Evolutionary conservation across 257 asterid genomes (phyloP).

Genomic region (Solanum piurae): DNA sequence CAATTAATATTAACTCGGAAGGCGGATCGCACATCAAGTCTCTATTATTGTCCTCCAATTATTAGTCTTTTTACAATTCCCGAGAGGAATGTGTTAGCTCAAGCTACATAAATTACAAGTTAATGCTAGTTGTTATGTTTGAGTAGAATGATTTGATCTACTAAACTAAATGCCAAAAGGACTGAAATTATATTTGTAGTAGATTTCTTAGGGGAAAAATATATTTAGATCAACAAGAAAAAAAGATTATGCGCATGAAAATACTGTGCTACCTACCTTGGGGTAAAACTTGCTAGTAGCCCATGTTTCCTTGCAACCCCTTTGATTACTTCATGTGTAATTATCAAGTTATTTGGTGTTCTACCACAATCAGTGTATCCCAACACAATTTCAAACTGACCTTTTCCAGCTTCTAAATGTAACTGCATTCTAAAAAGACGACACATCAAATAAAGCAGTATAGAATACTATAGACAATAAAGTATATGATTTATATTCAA

Average conservation of each 20-base stretch:
- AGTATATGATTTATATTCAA: background rate
- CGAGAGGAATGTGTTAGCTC: background rate
- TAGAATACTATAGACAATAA: background rate
- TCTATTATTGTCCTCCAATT: background rate
- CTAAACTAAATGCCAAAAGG: background rate
- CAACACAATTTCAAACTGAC: too few relatives aligned
- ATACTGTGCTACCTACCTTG: too few relatives aligned
- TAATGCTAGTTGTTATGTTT: background rate
- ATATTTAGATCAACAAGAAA: background rate
- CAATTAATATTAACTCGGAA: background rate
- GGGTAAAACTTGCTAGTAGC: conserved; percentile 44
- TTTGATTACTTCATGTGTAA: too few relatives aligned
- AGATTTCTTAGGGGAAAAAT: background rate
- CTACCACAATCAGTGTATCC: too few relatives aligned
- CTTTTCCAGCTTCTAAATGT: conserved; percentile 84
- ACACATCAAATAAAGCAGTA: background rate
- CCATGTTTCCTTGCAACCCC: too few relatives aligned
- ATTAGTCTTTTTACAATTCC: background rate
- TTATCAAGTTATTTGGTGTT: too few relatives aligned
- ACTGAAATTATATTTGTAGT: background rate
- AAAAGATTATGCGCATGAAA: too few relatives aligned
- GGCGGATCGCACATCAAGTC: too few relatives aligned
- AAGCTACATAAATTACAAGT: background rate
- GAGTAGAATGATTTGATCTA: background rate
- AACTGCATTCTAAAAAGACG: conserved; percentile 24